Percentiles rank a stretch among this genome's conserved stretches.
These are phyloP conservation scores for Nicotiana sylvestris DNA, from an alignment of 257 asterid species.

Conservation along the genomic window DNA sequence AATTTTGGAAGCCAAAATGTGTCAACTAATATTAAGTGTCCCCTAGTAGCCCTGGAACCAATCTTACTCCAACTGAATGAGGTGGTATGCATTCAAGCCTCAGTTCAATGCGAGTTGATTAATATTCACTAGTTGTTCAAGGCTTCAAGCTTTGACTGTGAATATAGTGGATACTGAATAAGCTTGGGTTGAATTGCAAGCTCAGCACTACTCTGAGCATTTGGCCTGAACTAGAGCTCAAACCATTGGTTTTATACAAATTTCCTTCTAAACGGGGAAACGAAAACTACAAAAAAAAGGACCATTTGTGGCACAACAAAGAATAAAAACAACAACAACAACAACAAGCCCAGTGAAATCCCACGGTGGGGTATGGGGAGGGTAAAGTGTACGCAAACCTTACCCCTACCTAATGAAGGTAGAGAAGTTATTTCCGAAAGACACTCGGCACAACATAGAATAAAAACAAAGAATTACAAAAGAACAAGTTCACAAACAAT, in stretches of 20 bases:
- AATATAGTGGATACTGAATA: not conserved
- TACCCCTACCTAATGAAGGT: too few relatives aligned
- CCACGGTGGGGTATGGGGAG: too few relatives aligned
- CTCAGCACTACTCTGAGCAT: not conserved
- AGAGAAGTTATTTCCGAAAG: too few relatives aligned
- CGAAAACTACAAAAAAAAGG: not conserved
- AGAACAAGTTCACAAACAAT: not conserved
- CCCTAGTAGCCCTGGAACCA: not conserved
- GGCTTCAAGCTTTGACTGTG: not conserved
- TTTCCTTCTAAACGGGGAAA: not conserved
- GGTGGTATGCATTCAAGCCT: not conserved
- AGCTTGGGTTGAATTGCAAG: not conserved
- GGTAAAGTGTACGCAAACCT: too few relatives aligned
- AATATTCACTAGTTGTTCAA: not conserved
- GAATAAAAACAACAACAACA: not conserved
- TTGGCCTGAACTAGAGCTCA: not conserved
- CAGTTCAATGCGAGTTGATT: not conserved
- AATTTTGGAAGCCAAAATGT: not conserved
- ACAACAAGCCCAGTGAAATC: too few relatives aligned
- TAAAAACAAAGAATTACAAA: not conserved
- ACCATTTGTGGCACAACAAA: not conserved
- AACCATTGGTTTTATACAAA: not conserved
- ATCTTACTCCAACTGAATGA: not conserved
- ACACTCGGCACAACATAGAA: not conserved
- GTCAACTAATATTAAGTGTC: not conserved